Base-by-base conservation (phyloP, 371 early-diverging fungal genomes). In the Mucor saturninus region DNA sequence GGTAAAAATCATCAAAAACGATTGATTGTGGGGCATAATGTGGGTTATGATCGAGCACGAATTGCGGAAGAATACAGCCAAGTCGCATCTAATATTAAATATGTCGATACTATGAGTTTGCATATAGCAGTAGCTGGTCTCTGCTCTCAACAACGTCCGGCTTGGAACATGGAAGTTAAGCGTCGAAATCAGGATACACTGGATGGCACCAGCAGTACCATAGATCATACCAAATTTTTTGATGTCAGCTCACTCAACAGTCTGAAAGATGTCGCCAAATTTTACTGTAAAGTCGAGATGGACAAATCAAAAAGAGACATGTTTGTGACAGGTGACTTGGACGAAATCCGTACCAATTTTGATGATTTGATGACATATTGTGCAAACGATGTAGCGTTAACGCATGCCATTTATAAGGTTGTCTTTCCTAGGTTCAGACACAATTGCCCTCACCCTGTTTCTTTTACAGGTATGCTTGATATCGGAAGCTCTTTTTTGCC, bases 371-470 rank as follows among this genome's bases (percentile, higher is more conserved):
- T 95, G 84, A 58, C 53, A 2, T 98, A 98, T 70, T 98, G 98
- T 74, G 94, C 96, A 6, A 67, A 67, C n/a, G 99, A 98, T 75
- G 98, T 98, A 0, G 63, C 57, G 0, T 81, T 88, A 30, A 98
- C 98, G 0, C 89, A 90, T 43, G 63, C 72, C 29, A 85, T 98
- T 4, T 96, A 89, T 61, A 75, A 76, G 48, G 63, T 64, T 5
- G 85, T 95, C 2, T 87, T 91, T 0, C 92, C 93, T 6, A 73
- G 76, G 35, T 98, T 88, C 71, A 71, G 83, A 14, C 51, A 77
- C 10, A 93, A 93, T 51, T 97, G 97, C 66, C 96, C 98, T 8
- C 94, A 97, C 65, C 97, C 97, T 2, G 94, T 89, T 29, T 93
- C 97, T 4, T 94, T 98, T 77, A 91, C 92, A 0, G 98, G 98